A percentile compares a stretch with the other conserved stretches of the same genome.
Conservation (phyloP, 1,284 basidiomycete genomes). For the Cryptococcus floricola region DNA sequence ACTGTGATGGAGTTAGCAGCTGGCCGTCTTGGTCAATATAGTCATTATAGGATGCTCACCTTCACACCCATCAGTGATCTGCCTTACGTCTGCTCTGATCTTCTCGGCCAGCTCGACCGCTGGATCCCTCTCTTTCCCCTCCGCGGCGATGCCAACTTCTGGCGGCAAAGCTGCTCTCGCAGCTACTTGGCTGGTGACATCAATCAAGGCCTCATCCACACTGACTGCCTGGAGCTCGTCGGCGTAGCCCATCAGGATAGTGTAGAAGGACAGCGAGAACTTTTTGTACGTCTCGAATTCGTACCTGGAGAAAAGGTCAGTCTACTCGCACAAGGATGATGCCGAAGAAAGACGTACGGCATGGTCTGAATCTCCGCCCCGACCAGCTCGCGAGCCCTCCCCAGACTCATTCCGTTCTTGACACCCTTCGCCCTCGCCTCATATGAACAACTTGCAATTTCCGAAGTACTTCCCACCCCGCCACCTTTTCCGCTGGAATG, state of each 20-base stretch:
- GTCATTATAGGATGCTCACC: conserved; percentile 51
- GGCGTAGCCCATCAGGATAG: conserved; percentile 79
- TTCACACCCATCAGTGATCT: conserved; percentile 72
- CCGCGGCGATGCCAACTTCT: conserved; percentile 6
- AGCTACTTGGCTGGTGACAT: conserved; percentile 67
- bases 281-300: conserved; percentile 68
- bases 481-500: conserved; percentile 65
- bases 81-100: conserved; percentile 52
- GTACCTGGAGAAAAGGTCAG: conserved; percentile 32
- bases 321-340: neutral
- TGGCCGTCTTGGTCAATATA: neutral
- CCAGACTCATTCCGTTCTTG: conserved; percentile 90
- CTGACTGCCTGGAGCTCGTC: conserved; percentile 93
- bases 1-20: conserved; percentile 52
- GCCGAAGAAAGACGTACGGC: conserved; percentile 63
- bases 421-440: conserved; percentile 85
- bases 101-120: conserved; percentile 22
- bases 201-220: conserved; percentile 91
- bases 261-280: conserved; percentile 81
- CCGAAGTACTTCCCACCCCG: conserved; percentile 69
- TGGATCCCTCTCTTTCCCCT: conserved; percentile 11
- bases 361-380: conserved; percentile 63
- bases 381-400: conserved; percentile 74
- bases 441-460: conserved; percentile 92
- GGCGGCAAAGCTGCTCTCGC: conserved; percentile 42